A percentile compares a stretch with the other conserved stretches of the same genome.
phyloP scores from a whole-genome alignment of 2,329 filamentous ascomycete genomes.

The Cryphonectria carpinicola region DNA sequence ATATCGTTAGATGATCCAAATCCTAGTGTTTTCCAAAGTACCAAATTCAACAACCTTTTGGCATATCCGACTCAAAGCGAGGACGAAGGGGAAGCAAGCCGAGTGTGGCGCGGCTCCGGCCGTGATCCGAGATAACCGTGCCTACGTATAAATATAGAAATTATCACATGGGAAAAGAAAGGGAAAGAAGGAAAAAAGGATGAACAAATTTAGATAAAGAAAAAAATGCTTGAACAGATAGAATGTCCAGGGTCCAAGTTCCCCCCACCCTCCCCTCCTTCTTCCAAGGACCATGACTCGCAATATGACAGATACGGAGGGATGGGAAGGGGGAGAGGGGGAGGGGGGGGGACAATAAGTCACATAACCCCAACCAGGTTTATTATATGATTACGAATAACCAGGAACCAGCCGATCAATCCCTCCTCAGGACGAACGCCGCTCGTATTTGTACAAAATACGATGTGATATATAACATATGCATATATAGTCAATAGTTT shows the following conservation, averaged over 20 bases:
- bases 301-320: not conserved
- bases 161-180: not conserved
- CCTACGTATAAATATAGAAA: not conserved
- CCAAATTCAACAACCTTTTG: not conserved
- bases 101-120: not conserved
- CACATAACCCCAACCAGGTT: not conserved
- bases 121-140: not conserved
- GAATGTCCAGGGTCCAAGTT: not conserved
- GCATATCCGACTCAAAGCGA: not conserved
- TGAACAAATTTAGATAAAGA: no score
- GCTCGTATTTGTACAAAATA: not conserved
- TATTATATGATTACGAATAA: not conserved
- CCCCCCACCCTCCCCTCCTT: not conserved
- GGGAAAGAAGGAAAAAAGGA: not conserved
- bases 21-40: not conserved
- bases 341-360: not conserved
- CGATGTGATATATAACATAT: not conserved
- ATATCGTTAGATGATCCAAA: no score
- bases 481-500: not conserved
- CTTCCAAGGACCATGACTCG: conserved; percentile 5
- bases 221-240: not conserved
- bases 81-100: not conserved
- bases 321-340: no score
- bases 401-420: not conserved
- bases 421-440: not conserved